Evolutionary conservation across 2,329 filamentous ascomycete genomes (phyloP).

Genomic region (Trichophyton schoenleinii): DNA sequence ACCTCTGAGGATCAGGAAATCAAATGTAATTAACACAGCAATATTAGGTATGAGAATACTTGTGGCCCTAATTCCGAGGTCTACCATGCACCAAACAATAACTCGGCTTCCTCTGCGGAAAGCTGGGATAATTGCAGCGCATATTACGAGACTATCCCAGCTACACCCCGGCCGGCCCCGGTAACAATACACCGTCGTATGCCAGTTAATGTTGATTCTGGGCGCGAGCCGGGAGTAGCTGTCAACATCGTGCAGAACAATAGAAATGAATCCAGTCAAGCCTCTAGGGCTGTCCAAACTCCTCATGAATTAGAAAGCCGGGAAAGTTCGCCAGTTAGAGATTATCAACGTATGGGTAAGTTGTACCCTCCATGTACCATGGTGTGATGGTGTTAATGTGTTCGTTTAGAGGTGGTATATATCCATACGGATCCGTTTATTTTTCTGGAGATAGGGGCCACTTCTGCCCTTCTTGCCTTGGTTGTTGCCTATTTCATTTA

Average conservation of each 20-base stretch:
- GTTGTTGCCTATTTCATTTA: background rate
- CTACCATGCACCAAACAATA: too few species aligned
- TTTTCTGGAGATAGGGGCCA: background rate
- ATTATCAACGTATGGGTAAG: background rate
- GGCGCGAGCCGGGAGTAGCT: background rate
- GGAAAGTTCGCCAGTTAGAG: too few species aligned
- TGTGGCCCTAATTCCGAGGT: too few species aligned
- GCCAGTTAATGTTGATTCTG: background rate
- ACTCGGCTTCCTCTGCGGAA: too few species aligned
- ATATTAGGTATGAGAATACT: background rate
- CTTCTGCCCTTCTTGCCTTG: background rate
- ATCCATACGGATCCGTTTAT: background rate
- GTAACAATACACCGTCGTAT: background rate
- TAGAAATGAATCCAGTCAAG: background rate
- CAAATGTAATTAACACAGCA: background rate
- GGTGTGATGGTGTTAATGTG: too few species aligned
- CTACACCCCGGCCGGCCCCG: background rate
- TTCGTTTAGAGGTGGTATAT: background rate
- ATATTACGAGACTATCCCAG: background rate
- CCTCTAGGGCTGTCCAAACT: background rate
- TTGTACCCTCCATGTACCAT: background rate
- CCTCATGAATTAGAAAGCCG: background rate
- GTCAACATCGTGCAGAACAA: background rate
- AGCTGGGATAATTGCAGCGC: background rate
- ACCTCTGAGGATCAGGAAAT: too few species aligned